phyloP scores from a whole-genome alignment of 495 filamentous ascomycete genomes.

The Aspergillus mulundensis region DNA sequence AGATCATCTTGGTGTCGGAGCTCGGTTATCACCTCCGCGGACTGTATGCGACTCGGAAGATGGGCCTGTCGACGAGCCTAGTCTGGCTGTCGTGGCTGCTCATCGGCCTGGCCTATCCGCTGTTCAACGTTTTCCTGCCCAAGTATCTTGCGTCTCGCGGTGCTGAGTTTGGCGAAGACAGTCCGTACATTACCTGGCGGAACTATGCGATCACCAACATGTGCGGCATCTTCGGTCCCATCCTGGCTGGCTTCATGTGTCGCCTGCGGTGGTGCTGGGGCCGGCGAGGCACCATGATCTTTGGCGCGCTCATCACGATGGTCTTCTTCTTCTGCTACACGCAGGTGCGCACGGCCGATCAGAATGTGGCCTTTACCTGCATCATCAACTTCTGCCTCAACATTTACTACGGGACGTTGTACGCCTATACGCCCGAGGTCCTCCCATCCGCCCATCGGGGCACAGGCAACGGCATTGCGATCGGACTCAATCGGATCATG shows the following conservation, averaged over 20 bases:
- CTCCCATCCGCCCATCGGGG: slow-evolving; percentile 9
- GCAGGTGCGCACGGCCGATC: slow-evolving; percentile 50
- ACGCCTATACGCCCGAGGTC: slow-evolving; percentile 54
- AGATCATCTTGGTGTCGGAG: slow-evolving; percentile 46
- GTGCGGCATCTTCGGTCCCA: slow-evolving; percentile 59
- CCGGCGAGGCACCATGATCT: slow-evolving; percentile 62
- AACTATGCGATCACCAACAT: slow-evolving; percentile 69
- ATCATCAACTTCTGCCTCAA: slow-evolving; percentile 64
- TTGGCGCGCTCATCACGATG: slow-evolving; percentile 58
- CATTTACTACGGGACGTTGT: slow-evolving; percentile 69
- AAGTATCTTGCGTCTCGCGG: slow-evolving; percentile 45
- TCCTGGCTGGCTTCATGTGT: slow-evolving; percentile 63
- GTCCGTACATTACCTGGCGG: slow-evolving; percentile 58
- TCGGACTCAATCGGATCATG: slow-evolving; percentile 67
- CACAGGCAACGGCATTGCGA: slow-evolving; percentile 41
- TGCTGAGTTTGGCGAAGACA: slow-evolving; percentile 38
- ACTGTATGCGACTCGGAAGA: slow-evolving; percentile 57
- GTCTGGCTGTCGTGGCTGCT: slow-evolving; percentile 70
- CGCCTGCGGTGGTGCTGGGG: slow-evolving; percentile 52
- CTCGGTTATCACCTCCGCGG: slow-evolving; percentile 55
- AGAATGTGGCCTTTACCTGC: slow-evolving; percentile 64
- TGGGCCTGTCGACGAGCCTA: slow-evolving; percentile 57
- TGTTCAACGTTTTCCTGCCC: slow-evolving; percentile 67
- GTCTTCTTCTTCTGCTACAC: slow-evolving; percentile 71
- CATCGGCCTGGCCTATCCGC: slow-evolving; percentile 64